Evolutionary conservation across 1,139 yeast species (phyloP).

Genomic region (Nakaseomyces uthaithaninus): DNA sequence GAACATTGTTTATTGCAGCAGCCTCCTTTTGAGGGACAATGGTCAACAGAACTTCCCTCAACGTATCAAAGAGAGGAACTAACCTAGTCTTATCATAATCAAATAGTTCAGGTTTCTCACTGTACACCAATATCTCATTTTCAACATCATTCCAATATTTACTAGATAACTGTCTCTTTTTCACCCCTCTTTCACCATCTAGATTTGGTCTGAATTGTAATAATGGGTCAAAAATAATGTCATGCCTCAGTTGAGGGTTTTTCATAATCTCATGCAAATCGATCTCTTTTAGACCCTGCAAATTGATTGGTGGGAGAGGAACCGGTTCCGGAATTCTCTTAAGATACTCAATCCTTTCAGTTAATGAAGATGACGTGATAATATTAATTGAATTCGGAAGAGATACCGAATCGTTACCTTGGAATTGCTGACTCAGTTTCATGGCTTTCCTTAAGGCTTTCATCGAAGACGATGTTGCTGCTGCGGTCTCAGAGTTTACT

Average conservation of each 20-base stretch:
- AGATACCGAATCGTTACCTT: neutral
- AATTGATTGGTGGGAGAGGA: constrained; percentile 69
- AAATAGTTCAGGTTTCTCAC: constrained; percentile 27
- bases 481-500: constrained; percentile 1
- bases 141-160: constrained; percentile 77
- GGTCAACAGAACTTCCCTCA: constrained; percentile 67
- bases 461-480: constrained; percentile 3
- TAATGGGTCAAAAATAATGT: constrained; percentile 85
- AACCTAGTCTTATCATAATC: constrained; percentile 41
- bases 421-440: constrained; percentile 6
- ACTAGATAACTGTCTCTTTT: constrained; percentile 68
- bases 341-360: constrained; percentile 26
- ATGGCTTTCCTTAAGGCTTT: neutral
- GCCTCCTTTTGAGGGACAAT: constrained; percentile 76
- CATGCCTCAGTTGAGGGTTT: constrained; percentile 90
- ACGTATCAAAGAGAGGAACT: constrained; percentile 64
- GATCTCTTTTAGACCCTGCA: constrained; percentile 75
- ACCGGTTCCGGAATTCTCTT: constrained; percentile 22
- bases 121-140: constrained; percentile 40
- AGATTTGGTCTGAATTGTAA: constrained; percentile 86
- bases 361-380: constrained; percentile 12
- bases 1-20: constrained; percentile 56
- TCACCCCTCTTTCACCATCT: constrained; percentile 82
- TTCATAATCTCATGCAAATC: constrained; percentile 83
- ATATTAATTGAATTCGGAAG: constrained; percentile 1